Evolutionary conservation across 805 yeast species (phyloP).

Genomic region (Yamadazyma scolyti): DNA sequence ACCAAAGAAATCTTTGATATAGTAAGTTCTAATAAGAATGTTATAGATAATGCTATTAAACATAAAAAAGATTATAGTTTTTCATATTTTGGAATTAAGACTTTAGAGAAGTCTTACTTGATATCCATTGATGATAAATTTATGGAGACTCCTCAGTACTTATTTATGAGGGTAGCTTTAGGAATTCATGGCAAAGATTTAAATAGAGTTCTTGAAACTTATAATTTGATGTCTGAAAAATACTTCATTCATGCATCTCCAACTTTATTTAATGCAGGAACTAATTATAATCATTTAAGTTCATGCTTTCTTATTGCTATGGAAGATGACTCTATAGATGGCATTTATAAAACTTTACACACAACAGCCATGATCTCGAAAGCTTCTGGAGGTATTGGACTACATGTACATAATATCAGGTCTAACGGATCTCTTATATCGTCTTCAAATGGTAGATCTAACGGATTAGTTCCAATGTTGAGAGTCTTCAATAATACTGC

Average conservation of each 20-base stretch:
- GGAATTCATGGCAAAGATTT: constrained; percentile 81
- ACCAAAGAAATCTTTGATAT: constrained; percentile 61
- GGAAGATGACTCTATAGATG: constrained; percentile 94
- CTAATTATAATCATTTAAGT: constrained; percentile 79
- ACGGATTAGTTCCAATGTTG: constrained; percentile 93
- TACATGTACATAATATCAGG: constrained; percentile 84
- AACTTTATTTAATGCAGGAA: constrained; percentile 90
- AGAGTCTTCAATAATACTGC: constrained; percentile 95
- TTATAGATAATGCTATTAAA: constrained; percentile 68
- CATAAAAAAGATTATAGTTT: constrained; percentile 74
- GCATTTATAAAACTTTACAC: constrained; percentile 86
- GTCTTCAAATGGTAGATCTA: constrained; percentile 89
- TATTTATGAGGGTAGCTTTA: constrained; percentile 86
- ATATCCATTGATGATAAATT: constrained; percentile 51
- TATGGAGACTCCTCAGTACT: constrained; percentile 90
- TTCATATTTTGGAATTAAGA: constrained; percentile 86
- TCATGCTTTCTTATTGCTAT: constrained; percentile 90
- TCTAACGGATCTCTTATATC: constrained; percentile 84
- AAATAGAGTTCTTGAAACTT: constrained; percentile 70
- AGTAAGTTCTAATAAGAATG: constrained; percentile 61
- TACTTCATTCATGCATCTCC: constrained; percentile 95
- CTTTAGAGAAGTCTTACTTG: constrained; percentile 85
- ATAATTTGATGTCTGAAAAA: constrained; percentile 79
- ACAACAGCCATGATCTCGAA: constrained; percentile 88
- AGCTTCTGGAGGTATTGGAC: constrained; percentile 94